phyloP scores from a whole-genome alignment of 345 rosid genomes.

The Hypericum perforatum region DNA sequence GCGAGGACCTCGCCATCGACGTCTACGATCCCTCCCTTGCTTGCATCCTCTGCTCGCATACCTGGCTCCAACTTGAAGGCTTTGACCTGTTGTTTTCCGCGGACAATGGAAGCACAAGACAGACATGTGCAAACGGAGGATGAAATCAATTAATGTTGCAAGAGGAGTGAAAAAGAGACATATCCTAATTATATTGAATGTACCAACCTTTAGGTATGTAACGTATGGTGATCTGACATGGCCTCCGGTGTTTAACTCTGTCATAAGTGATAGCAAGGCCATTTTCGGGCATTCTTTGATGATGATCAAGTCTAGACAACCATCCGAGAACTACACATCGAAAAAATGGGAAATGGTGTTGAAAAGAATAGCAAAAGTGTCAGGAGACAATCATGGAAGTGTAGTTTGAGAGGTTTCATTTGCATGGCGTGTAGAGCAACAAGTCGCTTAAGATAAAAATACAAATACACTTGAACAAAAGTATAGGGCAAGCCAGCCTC shows the following conservation, averaged over 20 bases:
- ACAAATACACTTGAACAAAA: too few relatives aligned
- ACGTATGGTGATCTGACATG: slow-evolving; percentile 69
- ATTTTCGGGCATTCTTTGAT: slow-evolving; percentile 53
- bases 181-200: too few relatives aligned
- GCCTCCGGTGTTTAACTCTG: slow-evolving; percentile 49
- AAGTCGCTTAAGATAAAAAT: too few relatives aligned
- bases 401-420: too few relatives aligned
- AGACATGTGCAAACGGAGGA: too few relatives aligned
- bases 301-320: slow-evolving; percentile 71
- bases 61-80: slow-evolving; percentile 84
- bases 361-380: not conserved
- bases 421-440: too few relatives aligned
- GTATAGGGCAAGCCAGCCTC: too few relatives aligned
- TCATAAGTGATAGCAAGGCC: slow-evolving; percentile 49
- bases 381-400: too few relatives aligned
- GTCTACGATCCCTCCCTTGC: slow-evolving; percentile 80
- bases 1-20: slow-evolving; percentile 89
- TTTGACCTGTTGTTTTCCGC: slow-evolving; percentile 50
- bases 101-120: too few relatives aligned
- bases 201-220: slow-evolving; percentile 57
- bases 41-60: slow-evolving; percentile 34
- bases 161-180: too few relatives aligned
- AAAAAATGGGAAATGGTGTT: not conserved
- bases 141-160: too few relatives aligned
- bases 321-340: slow-evolving; percentile 74